Evolutionary conservation across 2,329 filamentous ascomycete genomes (phyloP), one percentile per base, ranked within the genome.

Genomic region (Oidium heveae): DNA sequence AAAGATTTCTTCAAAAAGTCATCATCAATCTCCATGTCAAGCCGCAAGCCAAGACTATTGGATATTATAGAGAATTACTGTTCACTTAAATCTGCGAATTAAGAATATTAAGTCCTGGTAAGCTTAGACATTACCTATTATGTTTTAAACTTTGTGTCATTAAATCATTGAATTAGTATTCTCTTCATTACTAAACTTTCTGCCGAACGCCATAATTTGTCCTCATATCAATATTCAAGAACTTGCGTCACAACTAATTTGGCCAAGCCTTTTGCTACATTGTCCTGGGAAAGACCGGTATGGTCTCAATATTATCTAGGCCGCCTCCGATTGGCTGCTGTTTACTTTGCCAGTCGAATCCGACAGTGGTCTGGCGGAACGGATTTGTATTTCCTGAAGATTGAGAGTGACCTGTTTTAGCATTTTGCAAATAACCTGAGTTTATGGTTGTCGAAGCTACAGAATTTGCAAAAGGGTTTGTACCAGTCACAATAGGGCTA

Each of bases 381-480:
- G 91, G 91, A 63, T 98, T 98, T 1, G 88, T 95, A 63, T 78
- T 86, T 9, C 87, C 88, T 0, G 88, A 95, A 1, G 82, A 76
- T 63, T 89, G 86, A 1, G 86, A 78, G 54, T 75, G 74, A 5
- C 91, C 66, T 12, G 66, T 67, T 36, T 67, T 68, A 6, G 63
- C 63, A 54, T 62, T 60, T 33, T 63, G 61, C 20, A 61, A 56
- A 53, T 57, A 57, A 9, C 56, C 51, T 33, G 59, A n/a, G 53
- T 59, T 59, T 54, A 62, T 54, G 10, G 57, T 54, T 24, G 62
- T 59, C 13, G 7, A 20, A 15, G 6, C 36, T 8, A 9, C 12
- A 50, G 71, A 73, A 49, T 78, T 75, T 20, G 80, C 75, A 63
- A 85, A 85, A 0, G 82, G 82, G 61, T 85, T 86, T 0, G 80